Evolutionary conservation across 345 rosid species (phyloP).

Genomic region (Mercurialis annua): DNA sequence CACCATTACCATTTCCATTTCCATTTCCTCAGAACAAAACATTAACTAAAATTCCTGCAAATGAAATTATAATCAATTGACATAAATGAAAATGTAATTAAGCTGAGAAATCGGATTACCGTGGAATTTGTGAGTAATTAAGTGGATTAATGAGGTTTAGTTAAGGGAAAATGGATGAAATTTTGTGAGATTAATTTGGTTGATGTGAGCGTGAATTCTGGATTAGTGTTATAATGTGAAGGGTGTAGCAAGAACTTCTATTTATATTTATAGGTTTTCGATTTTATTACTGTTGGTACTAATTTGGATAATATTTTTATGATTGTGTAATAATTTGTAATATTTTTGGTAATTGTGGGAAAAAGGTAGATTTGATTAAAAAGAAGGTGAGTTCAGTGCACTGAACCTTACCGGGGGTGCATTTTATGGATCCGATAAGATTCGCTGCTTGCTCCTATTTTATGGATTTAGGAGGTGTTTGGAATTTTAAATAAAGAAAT

Average conservation of each 20-base stretch:
- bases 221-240: conserved; percentile 1
- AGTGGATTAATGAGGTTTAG: too few species aligned
- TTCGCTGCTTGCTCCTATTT: neutral
- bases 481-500: too few species aligned
- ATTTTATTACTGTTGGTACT: neutral
- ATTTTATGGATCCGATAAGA: neutral
- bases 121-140: conserved; percentile 16
- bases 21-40: neutral
- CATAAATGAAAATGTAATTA: neutral
- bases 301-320: neutral
- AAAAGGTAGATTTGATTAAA: neutral
- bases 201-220: conserved; percentile 21
- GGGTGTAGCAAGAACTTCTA: neutral
- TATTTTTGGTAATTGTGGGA: neutral
- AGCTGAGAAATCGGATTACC: conserved; percentile 37
- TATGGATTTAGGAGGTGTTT: too few species aligned
- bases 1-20: neutral
- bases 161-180: too few species aligned
- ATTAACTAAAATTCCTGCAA: neutral
- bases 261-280: conserved; percentile 16
- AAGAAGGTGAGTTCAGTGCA: neutral
- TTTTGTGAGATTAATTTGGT: neutral
- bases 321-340: neutral
- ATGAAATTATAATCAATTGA: neutral
- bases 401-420: neutral